Evolutionary conservation across 192 early-diverging fungal genomes (phyloP).

Genomic region (Umbelopsis sp.): DNA sequence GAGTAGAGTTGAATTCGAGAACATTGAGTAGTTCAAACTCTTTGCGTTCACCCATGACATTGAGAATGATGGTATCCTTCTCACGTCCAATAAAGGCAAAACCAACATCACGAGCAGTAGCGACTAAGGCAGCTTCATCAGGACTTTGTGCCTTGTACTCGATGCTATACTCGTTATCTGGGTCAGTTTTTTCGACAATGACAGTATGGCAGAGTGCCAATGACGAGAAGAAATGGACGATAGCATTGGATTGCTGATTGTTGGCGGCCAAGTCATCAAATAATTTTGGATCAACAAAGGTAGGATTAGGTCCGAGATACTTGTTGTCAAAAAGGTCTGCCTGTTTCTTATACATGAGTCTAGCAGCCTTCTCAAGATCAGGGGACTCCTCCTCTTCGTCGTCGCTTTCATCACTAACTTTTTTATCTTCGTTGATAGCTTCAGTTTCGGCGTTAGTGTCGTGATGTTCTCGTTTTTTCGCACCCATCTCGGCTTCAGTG

Average conservation of each 20-base stretch:
- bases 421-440: slow-evolving; percentile 24
- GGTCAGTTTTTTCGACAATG: slow-evolving; percentile 62
- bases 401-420: slow-evolving; percentile 29
- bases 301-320: slow-evolving; percentile 62
- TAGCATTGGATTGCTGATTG: slow-evolving; percentile 58
- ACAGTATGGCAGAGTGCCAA: slow-evolving; percentile 92
- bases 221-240: slow-evolving; percentile 80
- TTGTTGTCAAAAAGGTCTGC: slow-evolving; percentile 58
- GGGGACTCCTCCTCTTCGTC: slow-evolving; percentile 28
- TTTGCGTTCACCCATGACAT: slow-evolving; percentile 74
- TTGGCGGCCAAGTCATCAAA: slow-evolving; percentile 59
- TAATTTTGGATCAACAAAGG: slow-evolving; percentile 71
- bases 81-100: slow-evolving; percentile 81
- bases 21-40: slow-evolving; percentile 67
- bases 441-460: not conserved
- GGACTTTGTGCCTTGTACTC: slow-evolving; percentile 93
- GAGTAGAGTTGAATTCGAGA: slow-evolving; percentile 91
- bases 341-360: slow-evolving; percentile 63
- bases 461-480: slow-evolving; percentile 24
- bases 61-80: slow-evolving; percentile 63
- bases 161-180: slow-evolving; percentile 49
- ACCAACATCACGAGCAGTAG: slow-evolving; percentile 82
- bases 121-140: slow-evolving; percentile 92
- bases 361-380: slow-evolving; percentile 42
- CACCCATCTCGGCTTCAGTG: slow-evolving; percentile 51